Evolutionary conservation across 805 yeast species (phyloP), one percentile per base, ranked within the genome.

Genomic region (Limtongia smithiae): DNA sequence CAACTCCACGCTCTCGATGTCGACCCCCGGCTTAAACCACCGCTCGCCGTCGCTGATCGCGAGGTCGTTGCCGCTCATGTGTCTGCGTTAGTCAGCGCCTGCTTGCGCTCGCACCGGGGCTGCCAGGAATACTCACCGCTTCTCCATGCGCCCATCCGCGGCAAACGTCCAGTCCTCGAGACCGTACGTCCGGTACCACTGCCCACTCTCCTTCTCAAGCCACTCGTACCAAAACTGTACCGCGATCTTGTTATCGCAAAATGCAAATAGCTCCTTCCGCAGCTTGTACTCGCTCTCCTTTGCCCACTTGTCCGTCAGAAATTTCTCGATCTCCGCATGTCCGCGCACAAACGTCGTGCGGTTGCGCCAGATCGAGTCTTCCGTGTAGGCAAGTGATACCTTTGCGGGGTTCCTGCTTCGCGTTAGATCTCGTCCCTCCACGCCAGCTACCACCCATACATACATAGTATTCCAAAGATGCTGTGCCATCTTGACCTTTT

Each of bases 181-280:
- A 1, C 57, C 57, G 27, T 53, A 53, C 21, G 54, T 49, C 18
- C 57, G 48, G 35, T 27, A 50, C 57, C 57, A 53, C 27, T 45
- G 42, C 32, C 47, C 50, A 11, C 27, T 37, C 28, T 25, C 14
- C 25, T 3, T 36, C 31, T 49, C 33, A n/a, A 9, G n/a, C 54
- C 54, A 53, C 28, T 53, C 57, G 31, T 53, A 53, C 57, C 57
- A 53, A 33, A 53, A 53, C 39, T 53, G 54, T 18, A 53, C 57
- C 9, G 57, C 57, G 32, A 53, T 53, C 46, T 46, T 39, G 40
- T 47, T 53, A 9, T 39, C 48, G 11, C 40, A 31, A 34, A 40
- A 53, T 33, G 54, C 41, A 31, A 53, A 53, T 25, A 53, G 34
- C 35, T 53, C 57, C 43, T 53, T 53, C 14, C 57, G 54, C 11